These are phyloP conservation scores for Endogone sp. DNA, from an alignment of 192 early-diverging fungal genomes.

Conservation along the genomic window DNA sequence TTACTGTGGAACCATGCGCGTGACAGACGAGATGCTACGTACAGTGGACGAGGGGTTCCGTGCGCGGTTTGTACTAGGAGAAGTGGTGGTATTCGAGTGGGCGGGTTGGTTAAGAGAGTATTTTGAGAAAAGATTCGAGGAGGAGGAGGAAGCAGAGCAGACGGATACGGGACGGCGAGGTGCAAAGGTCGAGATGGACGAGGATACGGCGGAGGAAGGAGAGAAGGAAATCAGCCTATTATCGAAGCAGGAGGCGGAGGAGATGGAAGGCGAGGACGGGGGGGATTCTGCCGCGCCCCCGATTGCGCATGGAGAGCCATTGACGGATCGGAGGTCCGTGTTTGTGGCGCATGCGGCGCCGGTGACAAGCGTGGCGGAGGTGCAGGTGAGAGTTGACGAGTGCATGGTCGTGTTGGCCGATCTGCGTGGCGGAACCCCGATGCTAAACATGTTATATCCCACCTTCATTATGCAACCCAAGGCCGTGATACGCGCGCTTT, in stretches of 20 bases:
- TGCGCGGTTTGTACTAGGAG: constrained; percentile 48
- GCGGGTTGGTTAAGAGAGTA: constrained; percentile 50
- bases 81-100: constrained; percentile 72
- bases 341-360: constrained; percentile 81
- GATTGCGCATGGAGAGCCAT: constrained; percentile 50
- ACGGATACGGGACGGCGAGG: neutral
- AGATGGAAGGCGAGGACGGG: neutral
- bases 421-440: too few relatives aligned
- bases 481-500: constrained; percentile 43
- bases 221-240: constrained; percentile 12
- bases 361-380: constrained; percentile 47
- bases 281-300: constrained; percentile 21
- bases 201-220: constrained; percentile 12
- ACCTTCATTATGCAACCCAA: too few relatives aligned
- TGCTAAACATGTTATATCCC: too few relatives aligned
- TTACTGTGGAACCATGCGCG: constrained; percentile 48
- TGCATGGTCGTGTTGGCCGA: too few relatives aligned
- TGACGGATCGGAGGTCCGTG: constrained; percentile 76
- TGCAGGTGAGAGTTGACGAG: constrained; percentile 30
- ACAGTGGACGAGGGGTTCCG: constrained; percentile 46
- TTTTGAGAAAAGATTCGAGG: constrained; percentile 29
- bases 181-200: constrained; percentile 7
- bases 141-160: constrained; percentile 1
- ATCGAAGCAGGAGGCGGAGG: neutral
- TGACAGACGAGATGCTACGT: constrained; percentile 29